Evolutionary conservation across 31 red algal genomes (phyloP), one percentile per base, ranked within the genome.

Genomic region (Porphyra umbilicalis): DNA sequence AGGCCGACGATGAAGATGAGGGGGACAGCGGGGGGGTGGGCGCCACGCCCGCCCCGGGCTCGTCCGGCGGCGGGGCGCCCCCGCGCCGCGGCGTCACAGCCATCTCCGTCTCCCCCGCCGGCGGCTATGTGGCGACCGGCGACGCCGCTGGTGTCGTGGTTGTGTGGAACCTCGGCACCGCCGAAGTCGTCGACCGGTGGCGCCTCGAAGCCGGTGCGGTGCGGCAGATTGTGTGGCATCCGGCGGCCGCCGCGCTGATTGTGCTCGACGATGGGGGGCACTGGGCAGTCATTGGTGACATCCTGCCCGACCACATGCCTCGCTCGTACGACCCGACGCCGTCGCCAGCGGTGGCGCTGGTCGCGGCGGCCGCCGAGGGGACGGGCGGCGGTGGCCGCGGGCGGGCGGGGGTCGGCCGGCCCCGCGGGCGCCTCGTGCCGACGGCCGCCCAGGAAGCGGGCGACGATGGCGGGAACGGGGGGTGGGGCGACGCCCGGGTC

Each of bases 241-340:
- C 86, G 30, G 85, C 78, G 25, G 35, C 83, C 2, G 89, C 88
- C 75, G 85, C 91, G 14, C 76, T 93, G 39, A 75, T 83, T 35
- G 71, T 86, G 14, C 83, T 91, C 44, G 93, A 95, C 71, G 35
- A 11, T n/a, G 83, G 83, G 85, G 93, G 93, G 34, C 93, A 95
- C 33, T 91, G 86, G 86, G 89, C 88, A 36, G 81, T 95, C 44
- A 78, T 95, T 25, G 39, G 81, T 5, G 88, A 91, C 44, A 85
- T 86, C 18, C 84, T 95, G 14, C 83, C 93, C 20, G 6, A 79
- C 1, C 93, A 95, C 77, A 34, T 91, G 82, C 85, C 88, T 10
- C 34, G 68, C 31, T 87, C 91, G 10, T 44, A 38, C 32, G 71
- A 31, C 31, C 39, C 80, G 16, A 35, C 80, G 33, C 13, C 77